Percentiles rank a stretch among this genome's conserved stretches.
These are phyloP conservation scores for Rhizophora mangle DNA, from an alignment of 345 rosid species.

Conservation along the genomic window DNA sequence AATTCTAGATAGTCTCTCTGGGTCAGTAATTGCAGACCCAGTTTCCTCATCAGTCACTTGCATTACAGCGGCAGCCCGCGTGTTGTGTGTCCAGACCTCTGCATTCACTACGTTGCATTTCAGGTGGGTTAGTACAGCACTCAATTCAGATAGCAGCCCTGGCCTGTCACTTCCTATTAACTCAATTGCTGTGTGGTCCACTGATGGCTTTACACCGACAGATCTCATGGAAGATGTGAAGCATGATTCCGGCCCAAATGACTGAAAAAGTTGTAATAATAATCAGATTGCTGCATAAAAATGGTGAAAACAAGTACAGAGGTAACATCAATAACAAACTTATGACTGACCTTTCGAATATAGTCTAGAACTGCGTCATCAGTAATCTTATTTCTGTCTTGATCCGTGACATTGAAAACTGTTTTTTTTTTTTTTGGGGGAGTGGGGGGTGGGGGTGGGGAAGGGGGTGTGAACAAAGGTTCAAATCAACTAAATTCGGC, in stretches of 20 bases:
- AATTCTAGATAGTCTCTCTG: constrained; percentile 58
- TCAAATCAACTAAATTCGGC: constrained; percentile 12
- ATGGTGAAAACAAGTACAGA: neutral
- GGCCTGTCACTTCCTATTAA: constrained; percentile 88
- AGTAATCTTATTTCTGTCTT: constrained; percentile 76
- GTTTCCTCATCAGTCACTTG: constrained; percentile 74
- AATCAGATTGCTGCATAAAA: constrained; percentile 11
- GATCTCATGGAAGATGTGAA: constrained; percentile 63
- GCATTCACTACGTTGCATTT: constrained; percentile 80
- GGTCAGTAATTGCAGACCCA: constrained; percentile 58
- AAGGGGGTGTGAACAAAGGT: neutral
- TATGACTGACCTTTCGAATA: constrained; percentile 60
- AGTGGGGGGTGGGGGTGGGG: neutral
- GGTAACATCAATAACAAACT: constrained; percentile 3
- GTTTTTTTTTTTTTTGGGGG: neutral
- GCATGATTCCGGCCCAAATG: constrained; percentile 77
- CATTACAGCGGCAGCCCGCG: constrained; percentile 88
- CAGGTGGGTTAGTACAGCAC: constrained; percentile 77
- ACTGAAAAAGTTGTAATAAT: constrained; percentile 37
- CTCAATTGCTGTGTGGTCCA: constrained; percentile 77
- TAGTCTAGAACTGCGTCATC: constrained; percentile 73
- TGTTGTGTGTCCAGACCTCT: constrained; percentile 95
- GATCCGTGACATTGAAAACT: constrained; percentile 91
- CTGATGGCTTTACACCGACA: constrained; percentile 62
- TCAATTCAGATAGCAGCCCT: constrained; percentile 83